Evolutionary conservation across 169 alveolate genomes (phyloP), one percentile per base, ranked within the genome.

Genomic region (Nephromyces sp.): DNA sequence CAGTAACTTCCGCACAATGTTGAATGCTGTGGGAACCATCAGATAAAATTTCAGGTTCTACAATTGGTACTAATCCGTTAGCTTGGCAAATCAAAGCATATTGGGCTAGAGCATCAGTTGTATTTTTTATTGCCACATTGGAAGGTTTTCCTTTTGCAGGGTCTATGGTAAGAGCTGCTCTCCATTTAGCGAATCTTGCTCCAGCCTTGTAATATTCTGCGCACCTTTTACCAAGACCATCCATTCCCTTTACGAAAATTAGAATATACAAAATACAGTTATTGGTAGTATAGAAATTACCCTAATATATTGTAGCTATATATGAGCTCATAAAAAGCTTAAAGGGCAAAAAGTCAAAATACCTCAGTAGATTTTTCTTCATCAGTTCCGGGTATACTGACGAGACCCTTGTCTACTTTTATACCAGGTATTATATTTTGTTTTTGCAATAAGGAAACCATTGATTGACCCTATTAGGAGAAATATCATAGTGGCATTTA

Each of bases 171-270:
- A 95, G 85, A 31, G 94, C 99, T 31, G 98, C 96, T 82, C 99
- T 92, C 99, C 99, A 97, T 87, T 97, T 97, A 78, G 99, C 99
- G 85, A 97, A 97, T 66, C 99, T 90, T 68, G 98, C 98, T 35
- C 99, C 99, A 68, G 94, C 92, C 67, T 86, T 91, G 84, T 97
- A 96, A 89, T 91, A 96, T 85, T 91, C 91, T 70, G 84, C 77
- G 94, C 99, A 94, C 81, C 99, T 85, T 66, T 92, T 96, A 65
- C 92, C 97, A 27, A 97, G 91, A 27, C 96, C 96, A 75, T 97
- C 99, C 62, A 97, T 87, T 33, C 99, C 99, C 76, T 84, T 86
- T 61, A 98, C 93, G 15, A 8, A 62, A 43, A 43, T 43, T 15
- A 43, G 25, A 15, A 43, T 15, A 15, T 43, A n/a, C 15, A 43